phyloP scores from a whole-genome alignment of 345 rosid species.

The Crucihimalaya himalaica region DNA sequence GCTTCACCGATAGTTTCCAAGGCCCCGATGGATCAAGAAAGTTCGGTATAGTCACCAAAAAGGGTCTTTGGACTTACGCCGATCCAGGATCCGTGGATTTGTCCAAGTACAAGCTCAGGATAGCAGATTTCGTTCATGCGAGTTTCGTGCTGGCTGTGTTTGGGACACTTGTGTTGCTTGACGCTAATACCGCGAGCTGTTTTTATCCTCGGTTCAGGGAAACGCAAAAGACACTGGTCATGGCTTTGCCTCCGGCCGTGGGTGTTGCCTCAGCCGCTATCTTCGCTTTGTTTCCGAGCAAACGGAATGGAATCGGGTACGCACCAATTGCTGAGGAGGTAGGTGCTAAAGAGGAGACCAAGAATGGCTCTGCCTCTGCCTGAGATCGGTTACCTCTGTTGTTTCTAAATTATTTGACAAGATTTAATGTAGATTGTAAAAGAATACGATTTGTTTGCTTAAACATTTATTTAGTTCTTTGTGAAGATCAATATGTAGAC shows the following conservation, averaged over 20 bases:
- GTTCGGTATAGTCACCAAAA: conserved; percentile 62
- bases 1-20: conserved; percentile 74
- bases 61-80: conserved; percentile 61
- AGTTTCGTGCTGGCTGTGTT: conserved; percentile 57
- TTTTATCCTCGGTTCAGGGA: conserved; percentile 62
- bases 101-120: conserved; percentile 54
- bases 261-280: conserved; percentile 54
- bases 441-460: conserved; percentile 2
- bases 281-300: conserved; percentile 69
- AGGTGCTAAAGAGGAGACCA: conserved; percentile 19
- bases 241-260: conserved; percentile 64
- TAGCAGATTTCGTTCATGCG: conserved; percentile 70
- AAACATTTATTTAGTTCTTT: conserved; percentile 13
- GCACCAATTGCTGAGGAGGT: conserved; percentile 41
- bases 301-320: conserved; percentile 84
- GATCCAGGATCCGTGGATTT: conserved; percentile 45
- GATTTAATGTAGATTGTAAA: neutral
- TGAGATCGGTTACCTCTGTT: conserved; percentile 1
- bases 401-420: neutral
- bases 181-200: conserved; percentile 59
- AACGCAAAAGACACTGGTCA: conserved; percentile 52
- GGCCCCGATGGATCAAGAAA: conserved; percentile 51
- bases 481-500: neutral
- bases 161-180: conserved; percentile 56
- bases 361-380: conserved; percentile 14